A percentile compares a stretch with the other conserved stretches of the same genome.
Evolutionary conservation across 2,329 filamentous ascomycete species (phyloP).

Genomic region (Sclerotinia borealis): DNA sequence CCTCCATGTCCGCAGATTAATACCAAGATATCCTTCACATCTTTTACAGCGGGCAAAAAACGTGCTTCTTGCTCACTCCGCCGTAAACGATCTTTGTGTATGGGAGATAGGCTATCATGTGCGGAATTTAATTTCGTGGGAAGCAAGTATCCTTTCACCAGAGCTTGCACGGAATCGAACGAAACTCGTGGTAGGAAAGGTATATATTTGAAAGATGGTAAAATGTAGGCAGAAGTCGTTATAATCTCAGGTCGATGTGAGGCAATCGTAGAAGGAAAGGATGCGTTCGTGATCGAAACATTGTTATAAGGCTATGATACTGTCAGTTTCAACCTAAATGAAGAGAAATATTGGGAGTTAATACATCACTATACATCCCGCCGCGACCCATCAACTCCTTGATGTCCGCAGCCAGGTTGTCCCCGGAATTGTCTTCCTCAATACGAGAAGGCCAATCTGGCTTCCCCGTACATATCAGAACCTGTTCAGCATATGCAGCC

Average conservation of each 20-base stretch:
- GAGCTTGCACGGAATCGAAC: slow-evolving; percentile 47
- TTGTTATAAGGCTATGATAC: slow-evolving; percentile 70
- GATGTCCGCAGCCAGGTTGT: slow-evolving; percentile 64
- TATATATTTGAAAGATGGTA: slow-evolving; percentile 79
- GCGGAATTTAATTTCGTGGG: slow-evolving; percentile 55
- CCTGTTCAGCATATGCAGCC: slow-evolving; percentile 70
- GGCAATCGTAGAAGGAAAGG: slow-evolving; percentile 52
- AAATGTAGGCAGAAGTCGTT: slow-evolving; percentile 63
- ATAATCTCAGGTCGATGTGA: slow-evolving; percentile 36
- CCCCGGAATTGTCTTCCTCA: slow-evolving; percentile 67
- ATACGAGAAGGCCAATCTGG: slow-evolving; percentile 78
- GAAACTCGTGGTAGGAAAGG: slow-evolving; percentile 60
- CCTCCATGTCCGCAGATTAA: slow-evolving; percentile 84
- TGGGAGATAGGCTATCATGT: slow-evolving; percentile 51
- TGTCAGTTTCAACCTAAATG: slow-evolving; percentile 10
- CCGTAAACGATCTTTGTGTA: slow-evolving; percentile 47
- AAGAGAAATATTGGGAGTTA: background rate
- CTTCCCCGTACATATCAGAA: slow-evolving; percentile 76
- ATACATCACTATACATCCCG: slow-evolving; percentile 61
- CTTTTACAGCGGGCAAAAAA: slow-evolving; percentile 50
- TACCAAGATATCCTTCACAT: slow-evolving; percentile 64
- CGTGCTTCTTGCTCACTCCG: slow-evolving; percentile 47
- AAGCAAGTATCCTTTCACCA: slow-evolving; percentile 61
- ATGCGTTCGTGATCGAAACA: slow-evolving; percentile 69
- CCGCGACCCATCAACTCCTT: slow-evolving; percentile 63